A percentile compares a stretch with the other conserved stretches of the same genome.
Conservation (phyloP, 371 early-diverging fungal genomes). For the Fennellomyces sp. region DNA sequence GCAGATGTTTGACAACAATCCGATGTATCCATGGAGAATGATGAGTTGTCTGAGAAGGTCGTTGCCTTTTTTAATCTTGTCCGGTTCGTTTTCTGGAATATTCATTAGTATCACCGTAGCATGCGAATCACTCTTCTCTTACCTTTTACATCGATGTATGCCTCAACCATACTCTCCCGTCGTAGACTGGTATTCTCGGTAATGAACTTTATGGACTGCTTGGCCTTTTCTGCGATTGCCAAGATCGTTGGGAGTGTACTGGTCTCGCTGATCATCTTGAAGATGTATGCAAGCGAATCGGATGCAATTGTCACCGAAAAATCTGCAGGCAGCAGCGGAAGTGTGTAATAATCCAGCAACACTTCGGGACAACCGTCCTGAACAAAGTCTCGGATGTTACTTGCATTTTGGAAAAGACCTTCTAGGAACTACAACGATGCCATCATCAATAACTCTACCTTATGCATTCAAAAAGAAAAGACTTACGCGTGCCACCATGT, state of each 20-base stretch:
- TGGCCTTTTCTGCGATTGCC: slow-evolving; percentile 55
- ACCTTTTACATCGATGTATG: slow-evolving; percentile 57
- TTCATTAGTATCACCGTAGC: background rate
- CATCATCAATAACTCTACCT: background rate
- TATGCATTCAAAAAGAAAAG: too few species aligned
- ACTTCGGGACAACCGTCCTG: slow-evolving; percentile 69
- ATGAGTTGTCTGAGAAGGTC: slow-evolving; percentile 59
- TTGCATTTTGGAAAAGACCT: slow-evolving; percentile 81
- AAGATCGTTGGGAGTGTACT: slow-evolving; percentile 55
- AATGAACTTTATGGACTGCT: slow-evolving; percentile 44
- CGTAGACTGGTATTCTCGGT: slow-evolving; percentile 30
- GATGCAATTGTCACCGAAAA: slow-evolving; percentile 71
- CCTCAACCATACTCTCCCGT: slow-evolving; percentile 36
- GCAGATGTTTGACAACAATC: slow-evolving; percentile 78
- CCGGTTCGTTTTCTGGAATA: slow-evolving; percentile 41
- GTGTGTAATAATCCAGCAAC: slow-evolving; percentile 63
- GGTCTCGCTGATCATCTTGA: slow-evolving; percentile 73
- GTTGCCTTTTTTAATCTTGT: slow-evolving; percentile 55
- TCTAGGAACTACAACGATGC: slow-evolving; percentile 70
- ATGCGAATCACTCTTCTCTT: background rate
- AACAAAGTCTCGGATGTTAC: slow-evolving; percentile 77
- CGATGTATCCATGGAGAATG: slow-evolving; percentile 63
- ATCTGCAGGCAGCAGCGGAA: slow-evolving; percentile 78
- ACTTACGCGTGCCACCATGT: slow-evolving; percentile 44
- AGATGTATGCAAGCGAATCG: slow-evolving; percentile 71